Evolutionary conservation across 768 basidiomycete species (phyloP).

Genomic region (Dictyophora rubrovolvata): DNA sequence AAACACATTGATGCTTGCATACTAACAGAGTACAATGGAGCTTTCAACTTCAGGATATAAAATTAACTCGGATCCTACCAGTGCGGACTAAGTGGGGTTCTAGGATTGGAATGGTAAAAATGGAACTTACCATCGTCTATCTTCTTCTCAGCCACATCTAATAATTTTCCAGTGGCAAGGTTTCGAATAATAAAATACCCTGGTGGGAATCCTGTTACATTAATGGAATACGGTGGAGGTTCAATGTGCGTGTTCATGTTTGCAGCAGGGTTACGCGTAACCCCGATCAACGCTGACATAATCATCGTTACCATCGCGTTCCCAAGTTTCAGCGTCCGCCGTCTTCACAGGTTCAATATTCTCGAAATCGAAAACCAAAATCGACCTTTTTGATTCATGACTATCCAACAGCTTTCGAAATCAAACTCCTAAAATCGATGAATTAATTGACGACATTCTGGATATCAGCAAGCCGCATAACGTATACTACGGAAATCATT

Average conservation of each 20-base stretch:
- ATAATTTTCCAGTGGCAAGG: slow-evolving; percentile 38
- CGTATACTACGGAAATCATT: too few relatives aligned
- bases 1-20: neutral
- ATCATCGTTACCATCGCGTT: too few relatives aligned
- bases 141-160: slow-evolving; percentile 46
- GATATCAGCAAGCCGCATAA: too few relatives aligned
- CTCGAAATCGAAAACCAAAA: too few relatives aligned
- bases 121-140: slow-evolving; percentile 43
- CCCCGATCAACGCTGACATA: too few relatives aligned
- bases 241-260: neutral
- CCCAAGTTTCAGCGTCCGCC: too few relatives aligned
- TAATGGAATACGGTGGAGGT: slow-evolving; percentile 1
- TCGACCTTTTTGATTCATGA: too few relatives aligned
- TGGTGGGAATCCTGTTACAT: slow-evolving; percentile 20
- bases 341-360: too few relatives aligned
- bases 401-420: too few relatives aligned
- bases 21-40: slow-evolving; percentile 65
- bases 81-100: neutral
- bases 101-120: neutral
- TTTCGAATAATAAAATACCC: slow-evolving; percentile 60
- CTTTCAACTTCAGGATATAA: slow-evolving; percentile 67
- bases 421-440: too few relatives aligned
- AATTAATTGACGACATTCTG: too few relatives aligned
- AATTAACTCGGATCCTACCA: slow-evolving; percentile 34
- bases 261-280: too few relatives aligned